Evolutionary conservation across 108 stramenopile species (phyloP).

Genomic region (Nannochloropsis granulata): DNA sequence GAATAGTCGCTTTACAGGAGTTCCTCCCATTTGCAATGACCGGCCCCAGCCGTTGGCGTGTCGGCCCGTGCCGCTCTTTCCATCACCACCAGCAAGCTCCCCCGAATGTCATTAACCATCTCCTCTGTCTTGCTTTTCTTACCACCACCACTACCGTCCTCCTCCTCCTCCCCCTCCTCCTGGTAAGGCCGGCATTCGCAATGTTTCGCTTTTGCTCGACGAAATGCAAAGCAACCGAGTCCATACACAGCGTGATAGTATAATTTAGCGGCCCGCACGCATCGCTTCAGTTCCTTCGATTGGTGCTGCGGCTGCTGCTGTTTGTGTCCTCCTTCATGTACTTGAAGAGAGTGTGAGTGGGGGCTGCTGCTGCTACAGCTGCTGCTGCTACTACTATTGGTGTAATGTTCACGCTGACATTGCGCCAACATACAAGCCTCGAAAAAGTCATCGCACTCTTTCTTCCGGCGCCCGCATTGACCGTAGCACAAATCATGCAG

Average conservation of each 20-base stretch:
- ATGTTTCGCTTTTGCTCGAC: neutral
- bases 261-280: neutral
- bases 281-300: neutral
- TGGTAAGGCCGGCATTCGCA: neutral
- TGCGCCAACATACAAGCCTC: neutral
- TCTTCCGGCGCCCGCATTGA: neutral
- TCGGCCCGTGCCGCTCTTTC: neutral
- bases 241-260: neutral
- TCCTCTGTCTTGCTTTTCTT: neutral
- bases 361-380: neutral
- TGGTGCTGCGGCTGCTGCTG: neutral
- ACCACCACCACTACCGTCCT: neutral
- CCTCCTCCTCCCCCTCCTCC: neutral
- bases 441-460: neutral
- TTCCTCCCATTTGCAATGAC: neutral
- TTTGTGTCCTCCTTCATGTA: too few relatives aligned
- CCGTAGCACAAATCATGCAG: neutral
- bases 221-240: neutral
- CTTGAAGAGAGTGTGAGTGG: too few relatives aligned
- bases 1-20: neutral
- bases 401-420: neutral
- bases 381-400: neutral
- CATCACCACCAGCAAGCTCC: neutral
- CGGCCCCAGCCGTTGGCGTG: neutral
- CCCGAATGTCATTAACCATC: too few relatives aligned